Evolutionary conservation across 805 yeast species (phyloP).

Genomic region (Yamadazyma nakazawae): DNA sequence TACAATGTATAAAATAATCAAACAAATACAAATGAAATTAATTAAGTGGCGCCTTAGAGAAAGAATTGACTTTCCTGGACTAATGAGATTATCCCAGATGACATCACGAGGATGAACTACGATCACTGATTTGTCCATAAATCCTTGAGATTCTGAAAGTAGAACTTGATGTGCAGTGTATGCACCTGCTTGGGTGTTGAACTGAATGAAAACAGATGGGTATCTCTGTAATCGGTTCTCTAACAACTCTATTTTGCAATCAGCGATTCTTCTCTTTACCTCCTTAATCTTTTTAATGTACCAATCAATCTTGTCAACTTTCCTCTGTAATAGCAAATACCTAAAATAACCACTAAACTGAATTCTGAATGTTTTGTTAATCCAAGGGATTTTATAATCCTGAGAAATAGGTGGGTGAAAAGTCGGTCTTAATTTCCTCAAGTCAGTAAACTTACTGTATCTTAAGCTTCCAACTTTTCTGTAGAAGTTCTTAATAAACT

Average conservation of each 20-base stretch:
- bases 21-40: slow-evolving; percentile 40
- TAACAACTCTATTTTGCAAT: slow-evolving; percentile 14
- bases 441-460: slow-evolving; percentile 1
- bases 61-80: slow-evolving; percentile 33
- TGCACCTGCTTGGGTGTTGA: slow-evolving; percentile 54
- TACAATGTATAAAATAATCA: slow-evolving; percentile 65
- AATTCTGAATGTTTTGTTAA: slow-evolving; percentile 10
- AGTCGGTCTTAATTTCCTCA: slow-evolving; percentile 1
- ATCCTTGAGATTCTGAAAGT: slow-evolving; percentile 41
- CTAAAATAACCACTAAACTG: slow-evolving; percentile 31
- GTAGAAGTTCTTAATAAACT: slow-evolving; percentile 16
- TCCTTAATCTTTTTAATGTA: slow-evolving; percentile 19
- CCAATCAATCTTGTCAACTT: slow-evolving; percentile 25
- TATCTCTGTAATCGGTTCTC: slow-evolving; percentile 21
- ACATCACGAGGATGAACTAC: slow-evolving; percentile 67
- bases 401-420: slow-evolving; percentile 36
- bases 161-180: slow-evolving; percentile 62
- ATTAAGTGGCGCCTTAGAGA: slow-evolving; percentile 43
- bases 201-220: slow-evolving; percentile 59
- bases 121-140: slow-evolving; percentile 41
- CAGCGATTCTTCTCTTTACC: slow-evolving; percentile 17
- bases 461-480: slow-evolving; percentile 1
- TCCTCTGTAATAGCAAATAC: slow-evolving; percentile 19
- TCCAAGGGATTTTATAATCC: slow-evolving; percentile 3
- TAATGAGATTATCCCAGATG: slow-evolving; percentile 62